These are phyloP conservation scores for Lyophyllum semitale DNA, from an alignment of 768 basidiomycete genomes.

Conservation along the genomic window DNA sequence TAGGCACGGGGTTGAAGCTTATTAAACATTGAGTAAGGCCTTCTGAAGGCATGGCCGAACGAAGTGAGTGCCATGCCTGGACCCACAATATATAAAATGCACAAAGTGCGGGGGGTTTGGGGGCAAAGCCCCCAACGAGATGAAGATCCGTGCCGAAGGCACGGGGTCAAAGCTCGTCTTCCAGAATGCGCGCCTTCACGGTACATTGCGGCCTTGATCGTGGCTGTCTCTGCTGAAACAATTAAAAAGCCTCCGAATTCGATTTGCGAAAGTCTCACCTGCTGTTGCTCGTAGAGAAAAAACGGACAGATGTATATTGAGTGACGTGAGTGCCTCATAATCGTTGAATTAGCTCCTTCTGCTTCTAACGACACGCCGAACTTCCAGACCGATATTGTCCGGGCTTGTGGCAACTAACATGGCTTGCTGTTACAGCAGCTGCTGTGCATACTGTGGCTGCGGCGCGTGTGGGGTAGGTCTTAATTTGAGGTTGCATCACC, in stretches of 20 bases:
- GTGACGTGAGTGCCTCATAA: neutral
- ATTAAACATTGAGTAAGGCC: too few relatives aligned
- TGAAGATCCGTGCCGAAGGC: too few relatives aligned
- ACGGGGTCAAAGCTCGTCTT: too few relatives aligned
- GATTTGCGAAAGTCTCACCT: neutral
- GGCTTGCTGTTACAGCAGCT: constrained; percentile 1
- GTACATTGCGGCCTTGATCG: neutral
- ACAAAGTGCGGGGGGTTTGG: too few relatives aligned
- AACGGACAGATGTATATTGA: neutral
- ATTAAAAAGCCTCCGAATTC: neutral
- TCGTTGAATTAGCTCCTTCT: neutral
- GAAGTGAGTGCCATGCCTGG: too few relatives aligned
- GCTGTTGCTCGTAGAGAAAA: neutral
- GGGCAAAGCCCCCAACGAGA: too few relatives aligned
- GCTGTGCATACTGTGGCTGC: constrained; percentile 5
- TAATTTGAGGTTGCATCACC: neutral
- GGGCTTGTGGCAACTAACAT: constrained; percentile 6
- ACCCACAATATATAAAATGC: too few relatives aligned
- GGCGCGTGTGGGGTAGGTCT: constrained; percentile 5
- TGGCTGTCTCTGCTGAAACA: neutral
- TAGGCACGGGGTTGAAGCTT: too few relatives aligned
- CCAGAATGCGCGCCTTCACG: constrained; percentile 1
- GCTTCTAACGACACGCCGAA: neutral
- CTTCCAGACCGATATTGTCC: constrained; percentile 1
- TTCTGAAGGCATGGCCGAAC: too few relatives aligned